Evolutionary conservation across 2,329 filamentous ascomycete genomes (phyloP).

Genomic region (Keithomyces neogunnii): DNA sequence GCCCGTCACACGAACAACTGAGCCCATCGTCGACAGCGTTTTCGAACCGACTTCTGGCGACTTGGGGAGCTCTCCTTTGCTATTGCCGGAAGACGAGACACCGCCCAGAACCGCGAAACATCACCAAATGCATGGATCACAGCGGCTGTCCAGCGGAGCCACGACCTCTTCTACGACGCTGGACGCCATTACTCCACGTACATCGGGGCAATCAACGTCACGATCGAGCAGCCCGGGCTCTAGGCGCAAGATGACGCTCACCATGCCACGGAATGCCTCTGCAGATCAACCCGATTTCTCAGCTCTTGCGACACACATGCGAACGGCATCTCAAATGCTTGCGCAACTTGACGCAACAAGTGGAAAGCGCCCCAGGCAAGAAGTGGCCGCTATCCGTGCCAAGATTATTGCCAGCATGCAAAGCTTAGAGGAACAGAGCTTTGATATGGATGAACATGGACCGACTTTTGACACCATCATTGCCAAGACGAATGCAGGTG

Average conservation of each 20-base stretch:
- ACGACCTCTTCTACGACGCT: conserved; percentile 52
- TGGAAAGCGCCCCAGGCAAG: conserved; percentile 68
- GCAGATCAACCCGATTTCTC: conserved; percentile 72
- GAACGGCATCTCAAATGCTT: conserved; percentile 79
- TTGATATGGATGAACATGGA: conserved; percentile 63
- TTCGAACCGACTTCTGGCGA: conserved; percentile 78
- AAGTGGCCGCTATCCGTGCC: conserved; percentile 75
- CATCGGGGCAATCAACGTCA: conserved; percentile 59
- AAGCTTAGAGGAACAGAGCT: conserved; percentile 76
- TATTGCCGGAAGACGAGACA: conserved; percentile 48
- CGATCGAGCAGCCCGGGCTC: conserved; percentile 59
- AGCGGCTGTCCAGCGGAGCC: conserved; percentile 52
- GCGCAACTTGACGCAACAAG: conserved; percentile 74
- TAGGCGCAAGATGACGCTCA: conserved; percentile 52
- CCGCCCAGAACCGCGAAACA: conserved; percentile 18
- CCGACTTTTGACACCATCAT: conserved; percentile 80
- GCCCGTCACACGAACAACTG: conserved; percentile 30
- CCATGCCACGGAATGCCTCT: conserved; percentile 43
- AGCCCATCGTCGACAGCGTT: conserved; percentile 58
- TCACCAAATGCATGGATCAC: conserved; percentile 25
- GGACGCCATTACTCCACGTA: conserved; percentile 57
- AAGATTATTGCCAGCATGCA: conserved; percentile 91
- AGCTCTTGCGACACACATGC: conserved; percentile 78
- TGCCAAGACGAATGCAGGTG: conserved; percentile 54
- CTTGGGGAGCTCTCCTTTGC: conserved; percentile 62